Percentiles rank a stretch among this genome's conserved stretches.
Evolutionary conservation across 169 alveolate species (phyloP).

Genomic region (Cryptosporidium muris): DNA sequence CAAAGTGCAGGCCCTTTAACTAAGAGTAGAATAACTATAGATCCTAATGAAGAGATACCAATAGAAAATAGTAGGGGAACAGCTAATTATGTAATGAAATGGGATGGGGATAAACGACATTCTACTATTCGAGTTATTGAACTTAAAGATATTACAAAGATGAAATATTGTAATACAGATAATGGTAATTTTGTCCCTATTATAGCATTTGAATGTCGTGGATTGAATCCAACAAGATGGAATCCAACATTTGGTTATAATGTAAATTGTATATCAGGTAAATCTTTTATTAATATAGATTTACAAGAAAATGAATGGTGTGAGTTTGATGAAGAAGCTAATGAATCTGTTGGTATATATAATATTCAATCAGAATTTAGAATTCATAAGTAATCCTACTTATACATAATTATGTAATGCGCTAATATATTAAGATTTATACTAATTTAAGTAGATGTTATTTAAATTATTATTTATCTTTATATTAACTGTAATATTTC

Average conservation of each 20-base stretch:
- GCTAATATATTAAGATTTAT: no score
- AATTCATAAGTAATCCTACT: background rate
- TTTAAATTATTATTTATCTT: no score
- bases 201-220: constrained; percentile 67
- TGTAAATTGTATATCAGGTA: constrained; percentile 47
- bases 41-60: constrained; percentile 57
- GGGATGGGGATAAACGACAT: constrained; percentile 64
- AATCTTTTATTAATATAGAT: constrained; percentile 38
- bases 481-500: no score
- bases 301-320: constrained; percentile 61
- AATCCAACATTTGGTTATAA: constrained; percentile 55
- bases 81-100: constrained; percentile 61
- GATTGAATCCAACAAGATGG: constrained; percentile 52
- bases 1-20: constrained; percentile 64
- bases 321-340: constrained; percentile 59
- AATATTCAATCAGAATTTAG: constrained; percentile 49
- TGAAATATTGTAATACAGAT: constrained; percentile 29
- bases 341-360: constrained; percentile 65
- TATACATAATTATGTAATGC: no score
- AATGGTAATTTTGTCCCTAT: constrained; percentile 53
- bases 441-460: no score
- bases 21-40: constrained; percentile 50
- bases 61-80: constrained; percentile 65
- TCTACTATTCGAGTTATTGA: constrained; percentile 47
- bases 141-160: constrained; percentile 28